Conservation (phyloP, 139 green algal genomes). For the Trebouxia sp. region DNA sequence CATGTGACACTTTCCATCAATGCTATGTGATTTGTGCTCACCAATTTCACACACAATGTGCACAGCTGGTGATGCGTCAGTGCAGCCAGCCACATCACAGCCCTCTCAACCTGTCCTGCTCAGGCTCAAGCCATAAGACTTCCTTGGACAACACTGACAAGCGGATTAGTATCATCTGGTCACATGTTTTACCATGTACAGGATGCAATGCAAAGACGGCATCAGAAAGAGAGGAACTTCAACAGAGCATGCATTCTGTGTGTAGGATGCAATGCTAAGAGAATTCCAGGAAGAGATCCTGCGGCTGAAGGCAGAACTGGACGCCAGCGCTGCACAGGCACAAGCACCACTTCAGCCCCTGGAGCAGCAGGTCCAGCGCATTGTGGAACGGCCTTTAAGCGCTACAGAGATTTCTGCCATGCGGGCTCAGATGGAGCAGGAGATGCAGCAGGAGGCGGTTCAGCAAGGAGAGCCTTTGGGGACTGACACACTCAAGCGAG, state of each 20-base stretch:
- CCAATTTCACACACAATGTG: too few species aligned
- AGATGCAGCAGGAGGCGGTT: constrained; percentile 54
- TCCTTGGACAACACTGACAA: too few species aligned
- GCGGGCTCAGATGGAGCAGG: constrained; percentile 53
- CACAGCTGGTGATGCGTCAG: too few species aligned
- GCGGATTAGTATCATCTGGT: background rate
- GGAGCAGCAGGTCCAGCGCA: constrained; percentile 38
- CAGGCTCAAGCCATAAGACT: too few species aligned
- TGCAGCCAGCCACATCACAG: too few species aligned
- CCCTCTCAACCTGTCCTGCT: too few species aligned
- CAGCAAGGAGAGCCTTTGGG: constrained; percentile 42
- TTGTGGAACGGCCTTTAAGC: constrained; percentile 10
- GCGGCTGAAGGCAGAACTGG: constrained; percentile 70
- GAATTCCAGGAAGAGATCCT: constrained; percentile 93
- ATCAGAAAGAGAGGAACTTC: too few species aligned
- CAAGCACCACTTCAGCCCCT: constrained; percentile 41
- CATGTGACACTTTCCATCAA: too few species aligned
- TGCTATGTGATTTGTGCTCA: too few species aligned
- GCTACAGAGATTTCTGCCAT: constrained; percentile 35
- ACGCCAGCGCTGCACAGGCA: constrained; percentile 22
- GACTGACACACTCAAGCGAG: constrained; percentile 24
- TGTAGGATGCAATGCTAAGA: constrained; percentile 84
- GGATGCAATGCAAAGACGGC: background rate
- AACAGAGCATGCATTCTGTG: background rate
- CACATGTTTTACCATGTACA: too few species aligned